Evolutionary conservation across 2,329 filamentous ascomycete genomes (phyloP).

Genomic region (Catunica adiposa): DNA sequence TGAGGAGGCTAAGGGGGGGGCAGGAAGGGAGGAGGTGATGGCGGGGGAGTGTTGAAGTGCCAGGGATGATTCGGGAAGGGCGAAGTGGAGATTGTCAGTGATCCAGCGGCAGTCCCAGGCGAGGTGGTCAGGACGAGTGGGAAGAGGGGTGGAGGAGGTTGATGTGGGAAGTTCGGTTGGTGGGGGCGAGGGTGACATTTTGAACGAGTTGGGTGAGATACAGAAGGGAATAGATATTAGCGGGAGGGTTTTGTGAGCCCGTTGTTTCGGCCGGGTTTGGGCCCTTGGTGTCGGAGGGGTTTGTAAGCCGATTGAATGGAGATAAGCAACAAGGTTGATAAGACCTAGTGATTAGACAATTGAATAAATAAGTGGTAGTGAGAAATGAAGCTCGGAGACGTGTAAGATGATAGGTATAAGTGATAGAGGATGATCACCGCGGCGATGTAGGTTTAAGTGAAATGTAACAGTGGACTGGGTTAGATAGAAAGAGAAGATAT

Average conservation of each 20-base stretch:
- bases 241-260: neutral
- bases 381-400: too few species aligned
- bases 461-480: neutral
- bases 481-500: neutral
- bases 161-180: neutral
- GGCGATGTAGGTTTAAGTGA: neutral
- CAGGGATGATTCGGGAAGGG: constrained; percentile 1
- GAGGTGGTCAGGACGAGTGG: neutral
- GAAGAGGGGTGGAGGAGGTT: neutral
- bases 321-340: neutral
- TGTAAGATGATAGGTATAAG: too few species aligned
- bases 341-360: too few species aligned
- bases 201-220: neutral
- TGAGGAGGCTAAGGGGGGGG: neutral
- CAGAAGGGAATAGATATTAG: neutral
- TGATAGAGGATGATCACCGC: too few species aligned
- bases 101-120: constrained; percentile 9
- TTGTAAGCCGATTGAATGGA: neutral
- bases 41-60: neutral
- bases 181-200: neutral
- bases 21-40: neutral
- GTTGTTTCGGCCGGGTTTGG: neutral
- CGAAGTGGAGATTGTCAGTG: neutral
- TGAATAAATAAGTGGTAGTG: too few species aligned
- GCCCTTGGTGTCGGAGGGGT: neutral